Base-by-base conservation (phyloP, 2,329 filamentous ascomycete species). In the Exophiala calicioides region DNA sequence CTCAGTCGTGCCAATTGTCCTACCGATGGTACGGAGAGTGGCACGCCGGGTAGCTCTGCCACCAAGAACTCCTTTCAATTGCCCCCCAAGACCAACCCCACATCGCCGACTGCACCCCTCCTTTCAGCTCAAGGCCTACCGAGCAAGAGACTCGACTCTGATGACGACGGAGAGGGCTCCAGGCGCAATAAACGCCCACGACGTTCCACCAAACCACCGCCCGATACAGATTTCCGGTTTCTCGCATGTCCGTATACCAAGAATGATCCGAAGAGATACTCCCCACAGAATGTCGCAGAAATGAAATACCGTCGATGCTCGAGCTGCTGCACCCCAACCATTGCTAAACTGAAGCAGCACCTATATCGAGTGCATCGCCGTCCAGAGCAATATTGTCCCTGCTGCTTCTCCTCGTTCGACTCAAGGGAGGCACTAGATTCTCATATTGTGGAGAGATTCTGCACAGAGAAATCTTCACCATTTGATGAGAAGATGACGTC, bases 211-310 rank as follows among this genome's bases (percentile, higher is more conserved):
- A 10, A 3, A 9, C 27, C 30, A 23, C 21, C 40, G 3, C 18
- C 20, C 2, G 3, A 16, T 6, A 26, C 40, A 7, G 40, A 7
- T 3, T 19, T 21, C n/a, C 26, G 10, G 21, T 46, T 69, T 65
- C 45, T 51, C 66, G 12, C 41, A 68, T 21, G 58, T 66, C 15
- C 70, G 68, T 46, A 33, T 65, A 19, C 48, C 10, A 51, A 51
- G 44, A 43, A 27, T 23, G 35, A 54, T 15, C 48, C 44, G 5
- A 13, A 24, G 9, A 34, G 36, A 19, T 47, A 40, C 37, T 47
- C 43, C n/a, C 26, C 46, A 19, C 42, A 34, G 19, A 50, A 50
- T 37, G 24, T 20, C 15, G 6, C 10, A 9, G 43, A 43, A 26
- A 35, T 36, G 21, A 35, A 43, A 2, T 52, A 48, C 35, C 48